phyloP scores from a whole-genome alignment of 129 eudicot genomes.

The Artemisia annua region DNA sequence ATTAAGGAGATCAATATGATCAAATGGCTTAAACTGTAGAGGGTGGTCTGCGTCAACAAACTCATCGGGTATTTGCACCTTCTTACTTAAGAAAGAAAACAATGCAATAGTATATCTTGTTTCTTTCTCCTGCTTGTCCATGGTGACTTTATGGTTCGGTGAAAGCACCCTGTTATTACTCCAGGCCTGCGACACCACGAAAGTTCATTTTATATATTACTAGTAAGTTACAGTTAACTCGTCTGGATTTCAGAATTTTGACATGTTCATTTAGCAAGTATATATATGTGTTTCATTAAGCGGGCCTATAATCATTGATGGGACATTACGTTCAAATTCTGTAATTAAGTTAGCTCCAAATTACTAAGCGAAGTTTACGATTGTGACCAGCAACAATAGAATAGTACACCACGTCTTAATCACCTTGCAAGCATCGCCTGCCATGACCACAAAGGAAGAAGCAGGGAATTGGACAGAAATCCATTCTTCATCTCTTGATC shows the following conservation, averaged over 20 bases:
- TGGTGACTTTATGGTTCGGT: conserved; percentile 63
- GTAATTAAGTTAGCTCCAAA: not conserved
- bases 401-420: conserved; percentile 9
- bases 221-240: no score
- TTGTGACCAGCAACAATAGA: not conserved
- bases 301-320: no score
- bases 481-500: conserved; percentile 55
- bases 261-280: no score
- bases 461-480: conserved; percentile 60
- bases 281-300: no score
- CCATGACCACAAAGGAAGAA: conserved; percentile 71
- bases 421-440: conserved; percentile 82
- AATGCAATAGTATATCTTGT: conserved; percentile 62
- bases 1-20: conserved; percentile 61
- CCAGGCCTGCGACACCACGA: conserved; percentile 57
- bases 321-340: no score
- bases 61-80: conserved; percentile 59
- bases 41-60: conserved; percentile 58
- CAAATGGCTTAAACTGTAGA: conserved; percentile 58
- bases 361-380: not conserved
- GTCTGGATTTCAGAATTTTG: not conserved
- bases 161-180: conserved; percentile 68
- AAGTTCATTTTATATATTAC: not conserved
- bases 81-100: conserved; percentile 57
- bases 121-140: conserved; percentile 49